Conservation (phyloP, 176 grass and related monocot genomes). For the Carex myosuroides region DNA sequence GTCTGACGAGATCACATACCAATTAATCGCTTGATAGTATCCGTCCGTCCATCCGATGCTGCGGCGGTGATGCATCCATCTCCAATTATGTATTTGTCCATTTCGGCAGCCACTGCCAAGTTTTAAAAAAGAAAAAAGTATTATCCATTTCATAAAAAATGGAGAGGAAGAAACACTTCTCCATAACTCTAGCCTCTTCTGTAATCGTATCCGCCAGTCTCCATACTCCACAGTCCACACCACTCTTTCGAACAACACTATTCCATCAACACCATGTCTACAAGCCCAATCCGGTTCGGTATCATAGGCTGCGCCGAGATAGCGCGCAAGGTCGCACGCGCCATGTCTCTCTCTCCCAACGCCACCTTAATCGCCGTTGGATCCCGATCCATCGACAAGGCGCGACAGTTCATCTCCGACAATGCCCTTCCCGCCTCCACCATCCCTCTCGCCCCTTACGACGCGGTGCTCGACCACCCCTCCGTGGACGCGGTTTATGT, state of each 20-base stretch:
- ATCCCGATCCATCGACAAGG: slow-evolving; percentile 57
- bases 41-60: too few species aligned
- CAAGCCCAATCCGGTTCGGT: slow-evolving; percentile 52
- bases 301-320: slow-evolving; percentile 74
- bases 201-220: not conserved
- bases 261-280: slow-evolving; percentile 16
- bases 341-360: slow-evolving; percentile 43
- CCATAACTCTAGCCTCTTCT: not conserved
- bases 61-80: too few species aligned
- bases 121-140: too few species aligned
- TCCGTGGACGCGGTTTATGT: slow-evolving; percentile 67
- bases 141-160: not conserved
- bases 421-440: slow-evolving; percentile 27
- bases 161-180: not conserved
- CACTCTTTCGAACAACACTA: not conserved
- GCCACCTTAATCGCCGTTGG: slow-evolving; percentile 41
- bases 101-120: too few species aligned
- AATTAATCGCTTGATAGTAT: too few species aligned
- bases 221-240: not conserved
- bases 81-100: too few species aligned
- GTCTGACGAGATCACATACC: too few species aligned
- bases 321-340: slow-evolving; percentile 60
- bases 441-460: slow-evolving; percentile 54
- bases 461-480: slow-evolving; percentile 59
- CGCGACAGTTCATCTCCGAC: slow-evolving; percentile 48